These are phyloP conservation scores for Phytopythium delawarense DNA, from an alignment of 352 stramenopile species.

Conservation along the genomic window DNA sequence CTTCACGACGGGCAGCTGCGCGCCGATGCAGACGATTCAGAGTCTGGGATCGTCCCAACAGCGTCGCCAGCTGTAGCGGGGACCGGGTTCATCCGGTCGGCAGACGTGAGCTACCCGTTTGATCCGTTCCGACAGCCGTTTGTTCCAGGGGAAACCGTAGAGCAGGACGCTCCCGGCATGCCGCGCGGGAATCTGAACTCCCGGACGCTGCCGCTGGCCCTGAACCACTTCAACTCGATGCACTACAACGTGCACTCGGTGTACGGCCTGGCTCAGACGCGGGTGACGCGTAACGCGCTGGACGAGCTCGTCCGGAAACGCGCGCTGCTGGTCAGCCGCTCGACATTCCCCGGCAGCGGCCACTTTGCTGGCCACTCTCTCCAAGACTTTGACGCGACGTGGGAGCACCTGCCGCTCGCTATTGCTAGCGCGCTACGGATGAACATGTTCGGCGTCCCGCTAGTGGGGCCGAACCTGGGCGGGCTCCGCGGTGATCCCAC, in stretches of 20 bases:
- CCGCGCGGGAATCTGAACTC: conserved; percentile 73
- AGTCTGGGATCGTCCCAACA: background rate
- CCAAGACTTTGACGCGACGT: conserved; percentile 47
- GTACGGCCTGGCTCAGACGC: conserved; percentile 67
- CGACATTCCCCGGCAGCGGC: conserved; percentile 67
- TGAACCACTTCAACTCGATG: conserved; percentile 58
- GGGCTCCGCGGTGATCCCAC: conserved; percentile 38
- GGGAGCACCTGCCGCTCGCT: conserved; percentile 72
- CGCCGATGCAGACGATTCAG: background rate
- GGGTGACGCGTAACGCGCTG: conserved; percentile 43
- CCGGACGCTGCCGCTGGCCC: conserved; percentile 70
- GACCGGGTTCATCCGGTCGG: conserved; percentile 58
- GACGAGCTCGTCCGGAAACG: conserved; percentile 48
- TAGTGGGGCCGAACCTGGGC: conserved; percentile 69
- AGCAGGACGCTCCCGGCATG: conserved; percentile 6
- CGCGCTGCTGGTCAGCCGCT: conserved; percentile 61
- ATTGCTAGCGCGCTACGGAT: conserved; percentile 73
- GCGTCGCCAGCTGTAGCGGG: background rate
- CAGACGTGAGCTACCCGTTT: conserved; percentile 71
- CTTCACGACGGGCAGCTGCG: background rate
- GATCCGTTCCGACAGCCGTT: conserved; percentile 81
- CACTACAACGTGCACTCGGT: conserved; percentile 88
- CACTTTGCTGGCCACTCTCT: conserved; percentile 62
- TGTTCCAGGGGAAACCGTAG: conserved; percentile 44
- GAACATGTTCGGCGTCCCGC: conserved; percentile 70